Evolutionary conservation across 352 stramenopile species (phyloP), one percentile per base, ranked within the genome.

Genomic region (Plasmopara halstedii): DNA sequence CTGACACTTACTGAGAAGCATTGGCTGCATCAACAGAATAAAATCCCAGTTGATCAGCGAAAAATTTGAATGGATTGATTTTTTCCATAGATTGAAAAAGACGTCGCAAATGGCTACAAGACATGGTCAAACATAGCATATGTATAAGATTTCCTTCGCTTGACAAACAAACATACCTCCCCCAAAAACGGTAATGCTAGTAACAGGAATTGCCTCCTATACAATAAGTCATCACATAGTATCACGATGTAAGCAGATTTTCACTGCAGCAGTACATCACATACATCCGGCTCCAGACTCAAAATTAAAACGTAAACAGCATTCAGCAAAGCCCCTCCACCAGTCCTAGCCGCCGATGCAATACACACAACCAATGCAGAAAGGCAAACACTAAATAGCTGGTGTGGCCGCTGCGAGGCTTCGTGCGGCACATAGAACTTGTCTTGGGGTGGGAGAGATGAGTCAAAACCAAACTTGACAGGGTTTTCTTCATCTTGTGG

Each of bases 41-140:
- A 97, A 63, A 62, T 97, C 87, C 92, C 92, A 98, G 66, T 98
- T 86, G 14, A 98, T 82, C 7, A 98, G 58, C 14, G 88, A 81
- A 21, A 79, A 55, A 39, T 51, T 62, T 6, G 59, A 65, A 26
- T 62, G 55, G 13, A 65, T 38, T 7, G 55, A 20, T 35, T 64
- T 69, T 39, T 62, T 69, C 55, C 55, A 62, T 11, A 69, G 20
- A 46, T 69, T 69, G 35, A 69, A 17, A 15, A 64, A 36, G 14
- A 69, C 38, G 33, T 69, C 59, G 14, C 51, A 53, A 25, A 64
- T 15, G 47, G 59, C 59, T 69, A 50, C 36, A 48, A 7, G 41
- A 26, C n/a, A 41, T 13, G 9, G 45, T 14, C 8, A 45, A 46
- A 33, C 5, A 15, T 37, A 42, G 22, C 19, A 44, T 20, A 43